Conservation (phyloP, 2,329 filamentous ascomycete genomes). For the Fusarium nygamai region DNA sequence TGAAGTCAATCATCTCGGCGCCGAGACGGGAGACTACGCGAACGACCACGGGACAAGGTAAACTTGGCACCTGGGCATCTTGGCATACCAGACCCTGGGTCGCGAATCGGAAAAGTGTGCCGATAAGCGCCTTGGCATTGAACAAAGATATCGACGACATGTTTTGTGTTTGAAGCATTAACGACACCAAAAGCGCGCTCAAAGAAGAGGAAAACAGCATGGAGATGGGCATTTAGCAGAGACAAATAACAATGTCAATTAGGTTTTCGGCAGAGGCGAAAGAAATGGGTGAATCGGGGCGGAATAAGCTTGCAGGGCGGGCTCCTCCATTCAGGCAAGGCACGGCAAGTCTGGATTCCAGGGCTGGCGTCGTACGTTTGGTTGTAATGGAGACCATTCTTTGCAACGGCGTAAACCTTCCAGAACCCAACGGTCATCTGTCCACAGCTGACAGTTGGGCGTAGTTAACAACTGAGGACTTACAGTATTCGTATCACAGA, state of each 20-base stretch:
- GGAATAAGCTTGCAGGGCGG: not conserved
- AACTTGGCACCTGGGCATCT: conserved; percentile 29
- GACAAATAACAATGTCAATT: not conserved
- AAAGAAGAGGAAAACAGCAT: not conserved
- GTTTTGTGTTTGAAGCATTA: not conserved
- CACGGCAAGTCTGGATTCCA: conserved; percentile 7
- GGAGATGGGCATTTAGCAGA: not conserved
- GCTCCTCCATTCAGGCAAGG: conserved; percentile 4
- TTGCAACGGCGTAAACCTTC: conserved; percentile 4
- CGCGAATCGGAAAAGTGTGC: conserved; percentile 41
- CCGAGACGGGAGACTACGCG: conserved; percentile 24
- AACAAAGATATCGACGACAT: conserved; percentile 25
- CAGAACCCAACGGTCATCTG: not conserved
- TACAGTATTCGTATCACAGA: not conserved
- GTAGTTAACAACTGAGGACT: not conserved
- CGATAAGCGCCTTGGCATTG: conserved; percentile 42
- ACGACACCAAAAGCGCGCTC: not conserved
- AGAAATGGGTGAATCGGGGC: conserved; percentile 2
- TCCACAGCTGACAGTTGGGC: not conserved
- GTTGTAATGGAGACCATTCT: conserved; percentile 12
- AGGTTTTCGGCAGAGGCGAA: conserved; percentile 4
- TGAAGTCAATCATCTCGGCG: not conserved
- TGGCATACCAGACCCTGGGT: conserved; percentile 37
- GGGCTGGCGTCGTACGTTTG: conserved; percentile 11
- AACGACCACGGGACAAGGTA: conserved; percentile 31